These are phyloP conservation scores for Zanthoxylum bungeanum DNA, from an alignment of 345 rosid species.

Conservation along the genomic window DNA sequence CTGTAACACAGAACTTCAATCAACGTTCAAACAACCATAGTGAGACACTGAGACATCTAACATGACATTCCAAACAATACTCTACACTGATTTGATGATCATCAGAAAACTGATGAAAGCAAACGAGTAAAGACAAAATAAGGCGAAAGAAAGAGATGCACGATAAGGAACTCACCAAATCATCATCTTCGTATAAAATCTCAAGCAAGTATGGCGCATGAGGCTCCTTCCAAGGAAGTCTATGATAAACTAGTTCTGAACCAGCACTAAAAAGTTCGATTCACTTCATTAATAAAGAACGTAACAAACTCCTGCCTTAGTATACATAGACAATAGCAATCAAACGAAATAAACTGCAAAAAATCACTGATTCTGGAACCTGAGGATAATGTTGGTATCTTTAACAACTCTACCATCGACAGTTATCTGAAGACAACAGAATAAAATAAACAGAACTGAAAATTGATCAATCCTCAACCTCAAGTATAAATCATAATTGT, in stretches of 20 bases:
- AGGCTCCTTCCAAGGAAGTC: slow-evolving; percentile 94
- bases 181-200: slow-evolving; percentile 66
- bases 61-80: neutral
- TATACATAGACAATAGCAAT: neutral
- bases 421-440: slow-evolving; percentile 49
- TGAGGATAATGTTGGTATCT: slow-evolving; percentile 51
- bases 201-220: slow-evolving; percentile 54
- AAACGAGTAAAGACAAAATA: neutral
- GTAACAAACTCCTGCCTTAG: neutral
- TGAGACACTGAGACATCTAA: neutral
- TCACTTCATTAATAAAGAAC: neutral
- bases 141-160: neutral
- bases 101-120: neutral
- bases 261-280: slow-evolving; percentile 40
- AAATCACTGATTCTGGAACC: slow-evolving; percentile 32
- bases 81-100: neutral
- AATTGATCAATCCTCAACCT: neutral
- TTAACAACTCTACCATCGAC: slow-evolving; percentile 53
- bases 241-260: slow-evolving; percentile 62
- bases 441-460: neutral
- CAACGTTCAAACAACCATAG: neutral
- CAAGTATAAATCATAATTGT: neutral
- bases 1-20: neutral
- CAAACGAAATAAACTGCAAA: neutral
- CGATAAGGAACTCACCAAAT: slow-evolving; percentile 46